Base-by-base conservation (phyloP, 2,329 filamentous ascomycete species). In the Didymella lethalis region DNA sequence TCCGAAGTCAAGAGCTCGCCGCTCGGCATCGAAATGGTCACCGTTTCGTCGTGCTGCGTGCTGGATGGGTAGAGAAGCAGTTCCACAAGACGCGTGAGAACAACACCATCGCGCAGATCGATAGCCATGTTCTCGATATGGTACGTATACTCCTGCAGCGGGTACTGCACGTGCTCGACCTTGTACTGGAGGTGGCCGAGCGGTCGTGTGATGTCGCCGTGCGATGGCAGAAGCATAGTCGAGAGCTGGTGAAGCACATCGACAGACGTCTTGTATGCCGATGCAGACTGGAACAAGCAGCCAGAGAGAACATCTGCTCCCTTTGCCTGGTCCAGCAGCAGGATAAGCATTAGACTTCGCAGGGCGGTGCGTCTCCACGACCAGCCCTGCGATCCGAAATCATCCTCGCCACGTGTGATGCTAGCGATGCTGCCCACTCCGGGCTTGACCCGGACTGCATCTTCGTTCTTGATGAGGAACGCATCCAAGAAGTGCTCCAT, bases 21-120 rank as follows among this genome's bases (percentile, higher is more conserved):
- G 5, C 77, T 78, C 2, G 81, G 79, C 66, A 85, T 72, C 1
- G 75, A 73, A 31, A 85, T 70, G 3, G 80, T 82, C 20, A 81
- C 68, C 0, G 77, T 80, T 16, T 77, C 73, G 8, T 80, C 77
- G 23, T 64, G 55, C 38, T 74, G 67, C 16, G 32, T 63, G n/a
- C 71, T 64, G 18, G 77, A 71, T 5, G 76, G 74, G 61, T 83
- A 84, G 3, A 86, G 75, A 2, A 88, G 71, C 1, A 88, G 61
- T 63, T 89, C 87, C 0, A 87, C 84, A 10, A 88, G 77, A 49
- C 84, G 81, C 5, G 84, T 84, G n/a, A 89, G 72, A 44, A 84
- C 76, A 8, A 89, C 80, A 1, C 87, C 87, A 67, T 89, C 84
- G 32, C 87, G 82, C 23, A 89, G 77, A 65, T 89, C 87, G 8